A percentile compares a stretch with the other conserved stretches of the same genome.
Conservation (phyloP, 2,329 filamentous ascomycete genomes). For the Tolypocladium nubicola region DNA sequence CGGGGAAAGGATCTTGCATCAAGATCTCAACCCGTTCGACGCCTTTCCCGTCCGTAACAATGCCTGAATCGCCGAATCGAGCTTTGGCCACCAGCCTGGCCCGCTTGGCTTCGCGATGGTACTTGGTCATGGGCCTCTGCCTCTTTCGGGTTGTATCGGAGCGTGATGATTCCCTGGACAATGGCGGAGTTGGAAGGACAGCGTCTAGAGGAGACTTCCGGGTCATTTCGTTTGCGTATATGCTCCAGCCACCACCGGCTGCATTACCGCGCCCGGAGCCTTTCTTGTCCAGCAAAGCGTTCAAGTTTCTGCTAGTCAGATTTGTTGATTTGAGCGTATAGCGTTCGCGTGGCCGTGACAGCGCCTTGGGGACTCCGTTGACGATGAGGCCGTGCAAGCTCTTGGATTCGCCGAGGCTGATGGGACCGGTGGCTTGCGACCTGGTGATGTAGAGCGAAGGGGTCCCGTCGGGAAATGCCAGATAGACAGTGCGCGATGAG, state of each 20-base stretch:
- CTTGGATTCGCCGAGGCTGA: constrained; percentile 40
- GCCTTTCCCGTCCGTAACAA: constrained; percentile 45
- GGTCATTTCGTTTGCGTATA: constrained; percentile 57
- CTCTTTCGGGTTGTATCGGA: constrained; percentile 19
- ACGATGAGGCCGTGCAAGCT: constrained; percentile 62
- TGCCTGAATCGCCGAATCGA: constrained; percentile 57
- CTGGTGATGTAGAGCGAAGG: constrained; percentile 62
- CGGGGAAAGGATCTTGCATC: constrained; percentile 46
- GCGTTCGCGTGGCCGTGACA: constrained; percentile 63
- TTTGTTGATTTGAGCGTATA: constrained; percentile 59
- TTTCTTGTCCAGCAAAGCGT: constrained; percentile 56
- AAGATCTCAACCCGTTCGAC: constrained; percentile 51
- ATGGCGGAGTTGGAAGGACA: constrained; percentile 34
- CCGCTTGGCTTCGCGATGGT: constrained; percentile 39
- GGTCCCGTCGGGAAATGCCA: constrained; percentile 73
- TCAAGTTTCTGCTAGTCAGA: constrained; percentile 60
- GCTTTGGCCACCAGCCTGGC: constrained; percentile 51
- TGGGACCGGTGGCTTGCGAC: constrained; percentile 30
- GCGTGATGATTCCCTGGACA: constrained; percentile 23
- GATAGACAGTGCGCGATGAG: constrained; percentile 60
- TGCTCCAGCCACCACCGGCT: constrained; percentile 67
- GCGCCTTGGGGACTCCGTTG: constrained; percentile 71
- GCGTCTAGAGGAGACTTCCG: constrained; percentile 46
- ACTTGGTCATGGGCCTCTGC: constrained; percentile 10
- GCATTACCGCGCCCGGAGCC: constrained; percentile 61